phyloP scores from a whole-genome alignment of 106 monocot species.

The Dendrobium chrysotoxum region DNA sequence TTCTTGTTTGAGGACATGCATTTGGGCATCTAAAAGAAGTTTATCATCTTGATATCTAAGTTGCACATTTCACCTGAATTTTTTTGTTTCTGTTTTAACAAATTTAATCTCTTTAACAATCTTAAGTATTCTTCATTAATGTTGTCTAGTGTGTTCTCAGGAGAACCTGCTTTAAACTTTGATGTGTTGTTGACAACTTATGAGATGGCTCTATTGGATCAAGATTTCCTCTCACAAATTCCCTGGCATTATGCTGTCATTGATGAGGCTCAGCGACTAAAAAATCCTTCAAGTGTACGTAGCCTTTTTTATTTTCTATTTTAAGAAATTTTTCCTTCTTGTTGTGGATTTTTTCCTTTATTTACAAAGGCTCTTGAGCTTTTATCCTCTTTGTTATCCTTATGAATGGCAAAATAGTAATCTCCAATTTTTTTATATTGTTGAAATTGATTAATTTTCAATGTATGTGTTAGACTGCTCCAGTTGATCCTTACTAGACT shows the following conservation, averaged over 20 bases:
- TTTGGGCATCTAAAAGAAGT: background rate
- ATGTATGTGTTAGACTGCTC: background rate
- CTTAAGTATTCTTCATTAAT: background rate
- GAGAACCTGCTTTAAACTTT: conserved; percentile 46
- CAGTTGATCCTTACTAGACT: no score
- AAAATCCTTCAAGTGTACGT: conserved; percentile 90
- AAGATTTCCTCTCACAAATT: conserved; percentile 91
- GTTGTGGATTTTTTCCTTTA: background rate
- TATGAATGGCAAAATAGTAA: background rate
- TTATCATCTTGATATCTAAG: conserved; percentile 3
- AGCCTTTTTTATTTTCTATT: background rate
- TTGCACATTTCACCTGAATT: background rate
- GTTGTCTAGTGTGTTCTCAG: conserved; percentile 13
- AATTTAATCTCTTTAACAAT: background rate
- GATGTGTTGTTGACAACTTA: conserved; percentile 91
- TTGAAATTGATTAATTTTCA: background rate
- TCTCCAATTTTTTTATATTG: background rate
- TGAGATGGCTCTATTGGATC: conserved; percentile 81
- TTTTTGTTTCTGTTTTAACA: background rate
- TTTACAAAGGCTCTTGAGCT: no score
- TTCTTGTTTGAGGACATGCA: background rate
- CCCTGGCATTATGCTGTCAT: conserved; percentile 85
- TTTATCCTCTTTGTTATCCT: no score
- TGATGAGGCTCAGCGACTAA: conserved; percentile 95
- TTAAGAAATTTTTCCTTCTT: background rate